Evolutionary conservation across 306 rosid genomes (phyloP).

Genomic region (Psophocarpus tetragonolobus): DNA sequence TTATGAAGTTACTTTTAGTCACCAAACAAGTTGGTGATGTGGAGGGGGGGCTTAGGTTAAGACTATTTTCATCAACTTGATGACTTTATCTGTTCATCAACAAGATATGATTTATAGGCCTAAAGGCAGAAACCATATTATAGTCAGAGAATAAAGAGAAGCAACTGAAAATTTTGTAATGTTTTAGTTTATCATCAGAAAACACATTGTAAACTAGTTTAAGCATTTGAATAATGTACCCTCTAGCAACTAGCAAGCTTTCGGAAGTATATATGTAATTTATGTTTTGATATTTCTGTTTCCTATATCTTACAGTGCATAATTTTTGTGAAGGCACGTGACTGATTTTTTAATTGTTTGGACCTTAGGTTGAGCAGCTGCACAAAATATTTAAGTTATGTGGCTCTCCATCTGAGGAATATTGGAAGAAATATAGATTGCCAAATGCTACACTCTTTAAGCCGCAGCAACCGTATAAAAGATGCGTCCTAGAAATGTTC

Average conservation of each 20-base stretch:
- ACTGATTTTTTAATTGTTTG: conserved; percentile 26
- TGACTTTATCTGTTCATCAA: background rate
- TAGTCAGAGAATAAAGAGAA: conserved; percentile 6
- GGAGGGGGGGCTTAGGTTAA: background rate
- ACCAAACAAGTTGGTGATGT: background rate
- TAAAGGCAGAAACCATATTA: background rate
- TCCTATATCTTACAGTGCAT: conserved; percentile 8
- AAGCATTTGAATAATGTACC: background rate
- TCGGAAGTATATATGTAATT: background rate
- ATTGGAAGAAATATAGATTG: conserved; percentile 86
- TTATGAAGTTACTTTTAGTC: background rate
- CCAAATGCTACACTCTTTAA: conserved; percentile 91
- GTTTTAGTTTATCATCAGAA: background rate
- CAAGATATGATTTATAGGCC: background rate
- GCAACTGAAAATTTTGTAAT: conserved; percentile 4
- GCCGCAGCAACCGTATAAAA: conserved; percentile 85
- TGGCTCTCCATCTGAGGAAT: conserved; percentile 88
- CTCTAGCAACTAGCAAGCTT: background rate
- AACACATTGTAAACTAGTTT: background rate
- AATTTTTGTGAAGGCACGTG: conserved; percentile 33
- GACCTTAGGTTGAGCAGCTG: conserved; percentile 80
- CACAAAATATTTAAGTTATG: conserved; percentile 90
- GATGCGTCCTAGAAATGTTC: conserved; percentile 61
- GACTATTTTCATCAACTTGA: conserved; percentile 4
- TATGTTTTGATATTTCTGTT: background rate